Evolutionary conservation across 495 filamentous ascomycete genomes (phyloP), one percentile per base, ranked within the genome.

Genomic region (Penicillium mononematosum): DNA sequence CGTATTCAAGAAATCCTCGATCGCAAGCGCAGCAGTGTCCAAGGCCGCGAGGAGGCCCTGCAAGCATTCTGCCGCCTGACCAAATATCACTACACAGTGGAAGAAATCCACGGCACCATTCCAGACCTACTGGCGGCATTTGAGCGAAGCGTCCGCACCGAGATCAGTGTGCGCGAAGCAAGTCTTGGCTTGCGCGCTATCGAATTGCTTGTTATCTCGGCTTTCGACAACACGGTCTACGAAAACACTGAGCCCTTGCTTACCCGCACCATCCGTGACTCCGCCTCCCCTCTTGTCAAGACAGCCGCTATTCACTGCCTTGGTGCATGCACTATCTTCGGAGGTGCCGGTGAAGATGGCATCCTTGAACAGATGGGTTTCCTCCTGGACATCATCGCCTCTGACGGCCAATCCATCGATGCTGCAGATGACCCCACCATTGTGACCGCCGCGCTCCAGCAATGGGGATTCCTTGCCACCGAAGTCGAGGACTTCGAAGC

Each of bases 391-490:
- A 91, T 97, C 36, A 76, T 94, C 45, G 85, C 90, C 45, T 92
- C 88, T 19, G 92, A 98, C 59, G 94, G 94, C 1, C 76, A 85
- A 39, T 82, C 78, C 1, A 81, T 96, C 25, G 84, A 82, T 9
- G 93, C 93, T 7, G 74, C 76, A 11, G 92, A 97, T 61, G 87
- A 85, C 58, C 82, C 81, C 1, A 79, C 75, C 10, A 85, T 92
- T n/a, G 92, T 98, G 16, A 80, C 84, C 3, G 91, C 93, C 0
- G 92, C 93, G 3, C 79, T 95, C 5, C 85, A 90, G 62, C 88
- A 89, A 59, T 97, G 92, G 92, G 92, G 90, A 11, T 90, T 91
- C 60, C 79, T 96, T 10, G 89, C 88, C 11, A 95, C 89, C 10
- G 84, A 88, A 43, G 70, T 96, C 34, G 90, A 96, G 4, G 90